These are phyloP conservation scores for Cytospora mali DNA, from an alignment of 2,329 filamentous ascomycete genomes.

Conservation along the genomic window DNA sequence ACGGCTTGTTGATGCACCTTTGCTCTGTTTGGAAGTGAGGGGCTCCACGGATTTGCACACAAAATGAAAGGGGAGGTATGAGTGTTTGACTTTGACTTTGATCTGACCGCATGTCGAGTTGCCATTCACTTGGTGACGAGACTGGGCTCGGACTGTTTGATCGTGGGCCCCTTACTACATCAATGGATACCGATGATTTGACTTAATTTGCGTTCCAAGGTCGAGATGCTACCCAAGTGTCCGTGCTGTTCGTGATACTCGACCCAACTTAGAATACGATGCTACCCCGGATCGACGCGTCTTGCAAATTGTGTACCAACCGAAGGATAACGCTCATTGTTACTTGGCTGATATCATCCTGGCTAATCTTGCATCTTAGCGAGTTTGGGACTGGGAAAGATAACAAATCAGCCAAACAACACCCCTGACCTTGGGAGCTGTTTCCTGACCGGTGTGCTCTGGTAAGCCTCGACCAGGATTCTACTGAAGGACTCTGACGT, in stretches of 20 bases:
- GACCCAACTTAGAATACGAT: not conserved
- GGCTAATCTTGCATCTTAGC: not conserved
- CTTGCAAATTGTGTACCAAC: not conserved
- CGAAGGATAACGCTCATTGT: not conserved
- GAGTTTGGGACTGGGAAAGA: too few species aligned
- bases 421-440: too few species aligned
- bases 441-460: too few species aligned
- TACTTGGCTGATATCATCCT: not conserved
- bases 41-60: not conserved
- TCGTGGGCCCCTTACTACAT: not conserved
- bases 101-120: not conserved
- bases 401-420: too few species aligned
- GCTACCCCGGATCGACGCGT: not conserved
- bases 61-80: not conserved
- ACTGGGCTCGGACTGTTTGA: not conserved
- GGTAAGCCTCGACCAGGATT: too few species aligned
- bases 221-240: not conserved
- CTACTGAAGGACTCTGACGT: too few species aligned
- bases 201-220: not conserved
- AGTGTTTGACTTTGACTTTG: not conserved
- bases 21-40: not conserved
- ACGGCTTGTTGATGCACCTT: not conserved
- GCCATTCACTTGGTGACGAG: not conserved
- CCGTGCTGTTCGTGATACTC: not conserved
- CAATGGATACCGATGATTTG: not conserved